A percentile compares a stretch with the other conserved stretches of the same genome.
These are phyloP conservation scores for Aspergillus bombycis DNA, from an alignment of 2,329 filamentous ascomycete genomes.

Conservation along the genomic window DNA sequence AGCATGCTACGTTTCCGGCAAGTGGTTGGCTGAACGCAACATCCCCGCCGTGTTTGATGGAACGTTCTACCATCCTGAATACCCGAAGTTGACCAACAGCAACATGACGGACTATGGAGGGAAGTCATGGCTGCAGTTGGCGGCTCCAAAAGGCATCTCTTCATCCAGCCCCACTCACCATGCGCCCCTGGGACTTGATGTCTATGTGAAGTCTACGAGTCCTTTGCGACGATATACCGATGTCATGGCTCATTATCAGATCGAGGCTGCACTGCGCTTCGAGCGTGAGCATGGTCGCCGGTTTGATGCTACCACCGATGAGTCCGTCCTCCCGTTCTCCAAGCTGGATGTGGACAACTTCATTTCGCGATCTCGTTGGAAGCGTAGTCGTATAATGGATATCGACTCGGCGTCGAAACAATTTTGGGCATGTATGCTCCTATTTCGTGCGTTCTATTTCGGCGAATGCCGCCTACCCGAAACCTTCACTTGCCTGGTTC, in stretches of 20 bases:
- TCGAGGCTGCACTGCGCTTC: constrained; percentile 62
- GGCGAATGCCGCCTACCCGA: constrained; percentile 55
- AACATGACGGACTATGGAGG: constrained; percentile 48
- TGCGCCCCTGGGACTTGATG: constrained; percentile 53
- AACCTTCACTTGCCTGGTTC: constrained; percentile 46
- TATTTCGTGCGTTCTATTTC: constrained; percentile 63
- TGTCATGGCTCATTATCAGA: constrained; percentile 66
- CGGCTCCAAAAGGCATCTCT: constrained; percentile 45
- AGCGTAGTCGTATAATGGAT: constrained; percentile 44
- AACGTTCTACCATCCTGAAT: constrained; percentile 45
- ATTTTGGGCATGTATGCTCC: constrained; percentile 57
- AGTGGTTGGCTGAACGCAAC: constrained; percentile 40
- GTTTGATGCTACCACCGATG: constrained; percentile 39
- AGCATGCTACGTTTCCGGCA: constrained; percentile 44
- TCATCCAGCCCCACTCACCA: constrained; percentile 55
- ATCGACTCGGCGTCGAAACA: constrained; percentile 41
- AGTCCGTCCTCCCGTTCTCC: constrained; percentile 54
- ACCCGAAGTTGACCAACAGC: constrained; percentile 39
- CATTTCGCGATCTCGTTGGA: constrained; percentile 48
- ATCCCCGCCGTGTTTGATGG: constrained; percentile 42
- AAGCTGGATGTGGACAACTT: constrained; percentile 51
- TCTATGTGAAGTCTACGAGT: constrained; percentile 63
- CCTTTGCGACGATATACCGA: constrained; percentile 65
- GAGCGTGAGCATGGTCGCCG: constrained; percentile 52
- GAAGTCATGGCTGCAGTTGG: constrained; percentile 40